A percentile compares a stretch with the other conserved stretches of the same genome.
Evolutionary conservation across 2,329 filamentous ascomycete genomes (phyloP).

Genomic region (Gliomastix tumulicola): DNA sequence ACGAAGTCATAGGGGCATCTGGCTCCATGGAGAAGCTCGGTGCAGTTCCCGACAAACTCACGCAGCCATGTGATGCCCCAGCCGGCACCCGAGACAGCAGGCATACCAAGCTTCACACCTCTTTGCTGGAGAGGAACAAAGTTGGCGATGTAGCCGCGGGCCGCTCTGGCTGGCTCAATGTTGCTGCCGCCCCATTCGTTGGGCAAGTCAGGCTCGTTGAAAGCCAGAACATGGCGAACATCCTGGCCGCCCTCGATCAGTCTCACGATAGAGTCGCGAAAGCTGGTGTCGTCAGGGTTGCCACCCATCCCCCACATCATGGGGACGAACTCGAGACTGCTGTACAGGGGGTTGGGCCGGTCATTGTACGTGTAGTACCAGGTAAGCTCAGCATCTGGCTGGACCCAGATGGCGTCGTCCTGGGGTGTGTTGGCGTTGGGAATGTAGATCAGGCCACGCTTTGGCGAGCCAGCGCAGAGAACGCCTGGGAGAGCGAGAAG

Average conservation of each 20-base stretch:
- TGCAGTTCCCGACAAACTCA: constrained; percentile 33
- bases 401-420: constrained; percentile 58
- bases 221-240: constrained; percentile 56
- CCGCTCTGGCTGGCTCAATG: constrained; percentile 48
- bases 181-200: constrained; percentile 46
- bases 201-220: constrained; percentile 66
- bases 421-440: constrained; percentile 37
- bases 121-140: constrained; percentile 54
- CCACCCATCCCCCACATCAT: constrained; percentile 60
- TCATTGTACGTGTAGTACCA: constrained; percentile 73
- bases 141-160: constrained; percentile 55
- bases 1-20: constrained; percentile 47
- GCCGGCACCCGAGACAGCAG: constrained; percentile 53
- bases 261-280: constrained; percentile 45
- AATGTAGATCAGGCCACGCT: constrained; percentile 63
- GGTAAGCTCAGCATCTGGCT: constrained; percentile 45
- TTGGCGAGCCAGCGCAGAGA: constrained; percentile 18
- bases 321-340: constrained; percentile 52
- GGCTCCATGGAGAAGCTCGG: constrained; percentile 40
- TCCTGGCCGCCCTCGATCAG: constrained; percentile 40
- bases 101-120: constrained; percentile 57
- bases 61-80: constrained; percentile 54
- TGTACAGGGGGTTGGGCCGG: constrained; percentile 33
- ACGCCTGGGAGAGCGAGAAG: constrained; percentile 4
- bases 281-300: constrained; percentile 39